Percentiles rank a stretch among this genome's conserved stretches.
phyloP scores from a whole-genome alignment of 2,329 filamentous ascomycete genomes.

The Orbilia quercus region DNA sequence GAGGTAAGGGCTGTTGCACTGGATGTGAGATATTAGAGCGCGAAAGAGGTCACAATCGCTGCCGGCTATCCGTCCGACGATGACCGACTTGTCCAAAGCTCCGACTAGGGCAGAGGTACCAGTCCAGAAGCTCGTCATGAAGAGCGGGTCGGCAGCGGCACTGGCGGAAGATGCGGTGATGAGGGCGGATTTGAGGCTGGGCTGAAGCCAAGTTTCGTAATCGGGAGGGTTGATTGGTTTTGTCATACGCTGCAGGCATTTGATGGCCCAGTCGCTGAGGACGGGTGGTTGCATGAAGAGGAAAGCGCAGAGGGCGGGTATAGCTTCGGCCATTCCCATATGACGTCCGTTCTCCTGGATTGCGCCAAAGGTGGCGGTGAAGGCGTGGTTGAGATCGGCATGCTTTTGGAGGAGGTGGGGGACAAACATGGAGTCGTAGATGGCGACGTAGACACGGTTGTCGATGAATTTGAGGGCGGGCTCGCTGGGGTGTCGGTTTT shows the following conservation, averaged over 20 bases:
- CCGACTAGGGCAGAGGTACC: slow-evolving; percentile 58
- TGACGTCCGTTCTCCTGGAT: slow-evolving; percentile 57
- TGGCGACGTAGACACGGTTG: slow-evolving; percentile 50
- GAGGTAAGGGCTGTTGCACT: slow-evolving; percentile 57
- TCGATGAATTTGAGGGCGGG: slow-evolving; percentile 41
- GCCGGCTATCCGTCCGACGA: slow-evolving; percentile 59
- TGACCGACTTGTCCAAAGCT: slow-evolving; percentile 57
- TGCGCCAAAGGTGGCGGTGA: slow-evolving; percentile 55
- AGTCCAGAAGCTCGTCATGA: slow-evolving; percentile 57
- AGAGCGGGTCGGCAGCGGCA: slow-evolving; percentile 21
- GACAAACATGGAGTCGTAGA: slow-evolving; percentile 53
- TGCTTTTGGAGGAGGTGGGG: slow-evolving; percentile 47
- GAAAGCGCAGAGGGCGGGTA: slow-evolving; percentile 58
- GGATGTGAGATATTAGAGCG: slow-evolving; percentile 58
- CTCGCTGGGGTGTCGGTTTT: slow-evolving; percentile 20
- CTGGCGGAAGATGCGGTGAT: slow-evolving; percentile 53
- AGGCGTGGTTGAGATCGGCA: slow-evolving; percentile 52
- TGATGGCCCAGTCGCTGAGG: slow-evolving; percentile 56
- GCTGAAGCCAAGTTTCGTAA: slow-evolving; percentile 58
- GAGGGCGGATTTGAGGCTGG: slow-evolving; percentile 56
- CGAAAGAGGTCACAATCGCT: slow-evolving; percentile 59
- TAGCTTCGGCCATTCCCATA: slow-evolving; percentile 58
- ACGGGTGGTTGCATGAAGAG: slow-evolving; percentile 57
- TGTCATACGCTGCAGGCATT: slow-evolving; percentile 57
- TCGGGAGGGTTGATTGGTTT: slow-evolving; percentile 52